Conservation (phyloP, 2,329 filamentous ascomycete species). For the Colletotrichum somersetense region DNA sequence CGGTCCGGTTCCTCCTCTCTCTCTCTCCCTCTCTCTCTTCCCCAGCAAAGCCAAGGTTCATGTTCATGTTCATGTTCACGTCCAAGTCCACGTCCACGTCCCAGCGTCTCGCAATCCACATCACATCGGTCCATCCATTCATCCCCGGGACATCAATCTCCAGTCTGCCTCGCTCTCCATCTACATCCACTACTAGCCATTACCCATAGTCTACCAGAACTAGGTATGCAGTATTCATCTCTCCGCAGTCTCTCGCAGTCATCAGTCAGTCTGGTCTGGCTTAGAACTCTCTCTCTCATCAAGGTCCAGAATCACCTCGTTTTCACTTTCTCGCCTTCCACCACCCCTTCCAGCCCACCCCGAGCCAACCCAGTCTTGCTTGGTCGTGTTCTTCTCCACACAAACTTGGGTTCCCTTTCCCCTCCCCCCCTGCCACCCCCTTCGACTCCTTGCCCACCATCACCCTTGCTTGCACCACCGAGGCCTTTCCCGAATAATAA, state of each 20-base stretch:
- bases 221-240: no score
- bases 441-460: slow-evolving; percentile 29
- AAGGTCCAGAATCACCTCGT: neutral
- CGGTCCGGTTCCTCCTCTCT: neutral
- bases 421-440: neutral
- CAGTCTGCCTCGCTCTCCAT: neutral
- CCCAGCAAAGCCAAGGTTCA: neutral
- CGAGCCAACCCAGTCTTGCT: neutral
- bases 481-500: slow-evolving; percentile 37
- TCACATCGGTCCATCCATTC: neutral
- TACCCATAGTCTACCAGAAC: no score
- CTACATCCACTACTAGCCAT: no score
- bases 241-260: neutral
- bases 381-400: slow-evolving; percentile 8
- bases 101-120: neutral
- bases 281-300: no score
- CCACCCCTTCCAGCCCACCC: neutral
- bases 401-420: neutral
- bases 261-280: neutral
- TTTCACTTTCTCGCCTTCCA: neutral
- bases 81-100: neutral
- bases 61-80: neutral
- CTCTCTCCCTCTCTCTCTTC: neutral
- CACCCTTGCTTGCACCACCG: slow-evolving; percentile 39
- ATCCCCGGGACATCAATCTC: neutral